Conservation (phyloP, 2,329 filamentous ascomycete genomes). For the Fusarium phyllophilum region DNA sequence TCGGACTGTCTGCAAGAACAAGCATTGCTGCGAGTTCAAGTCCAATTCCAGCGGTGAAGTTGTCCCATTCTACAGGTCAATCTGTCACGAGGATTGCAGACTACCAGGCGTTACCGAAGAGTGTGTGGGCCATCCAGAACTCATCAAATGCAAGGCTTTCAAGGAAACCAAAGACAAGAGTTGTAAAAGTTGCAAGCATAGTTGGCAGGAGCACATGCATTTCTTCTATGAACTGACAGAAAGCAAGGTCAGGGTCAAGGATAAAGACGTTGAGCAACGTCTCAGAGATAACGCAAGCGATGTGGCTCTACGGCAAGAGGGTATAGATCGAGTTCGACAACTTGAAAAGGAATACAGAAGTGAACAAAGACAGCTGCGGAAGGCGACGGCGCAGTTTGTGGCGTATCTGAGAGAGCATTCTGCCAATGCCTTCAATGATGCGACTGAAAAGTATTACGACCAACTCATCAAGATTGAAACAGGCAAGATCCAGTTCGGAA, state of each 20-base stretch:
- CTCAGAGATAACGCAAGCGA: slow-evolving; percentile 1
- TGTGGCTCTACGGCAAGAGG: neutral
- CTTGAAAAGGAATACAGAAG: neutral
- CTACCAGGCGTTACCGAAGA: slow-evolving; percentile 13
- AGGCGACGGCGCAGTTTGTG: slow-evolving; percentile 6
- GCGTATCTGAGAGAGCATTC: slow-evolving; percentile 15
- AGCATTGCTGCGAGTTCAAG: slow-evolving; percentile 18
- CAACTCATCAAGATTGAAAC: slow-evolving; percentile 9
- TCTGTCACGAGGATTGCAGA: slow-evolving; percentile 22
- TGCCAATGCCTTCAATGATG: slow-evolving; percentile 7
- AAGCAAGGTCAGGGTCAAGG: neutral
- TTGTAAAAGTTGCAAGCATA: slow-evolving; percentile 6
- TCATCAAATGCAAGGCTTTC: slow-evolving; percentile 7
- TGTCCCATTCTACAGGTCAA: slow-evolving; percentile 17
- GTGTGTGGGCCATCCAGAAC: neutral
- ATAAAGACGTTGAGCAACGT: slow-evolving; percentile 3
- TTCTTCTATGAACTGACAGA: slow-evolving; percentile 11
- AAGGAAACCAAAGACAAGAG: neutral
- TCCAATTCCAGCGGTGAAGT: neutral
- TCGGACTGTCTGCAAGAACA: slow-evolving; percentile 24
- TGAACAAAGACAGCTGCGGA: neutral
- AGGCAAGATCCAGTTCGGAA: slow-evolving; percentile 1
- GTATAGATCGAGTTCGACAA: neutral
- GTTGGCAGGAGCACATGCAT: slow-evolving; percentile 26
- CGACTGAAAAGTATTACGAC: slow-evolving; percentile 8